A percentile compares a stretch with the other conserved stretches of the same genome.
phyloP scores from a whole-genome alignment of 1,284 basidiomycete genomes.

The Earliella scabrosa region DNA sequence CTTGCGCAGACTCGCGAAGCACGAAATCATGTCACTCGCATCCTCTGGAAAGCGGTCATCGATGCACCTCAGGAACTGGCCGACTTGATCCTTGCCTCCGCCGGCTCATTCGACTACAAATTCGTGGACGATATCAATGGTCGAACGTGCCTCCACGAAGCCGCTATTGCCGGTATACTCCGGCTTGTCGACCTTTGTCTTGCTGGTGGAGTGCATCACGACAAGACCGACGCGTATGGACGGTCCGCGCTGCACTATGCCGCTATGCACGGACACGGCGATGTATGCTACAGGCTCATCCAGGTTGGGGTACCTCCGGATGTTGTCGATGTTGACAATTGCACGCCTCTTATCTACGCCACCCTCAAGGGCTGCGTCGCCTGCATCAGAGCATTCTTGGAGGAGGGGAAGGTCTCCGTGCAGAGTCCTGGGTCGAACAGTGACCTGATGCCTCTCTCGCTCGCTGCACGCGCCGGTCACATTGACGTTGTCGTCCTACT shows the following conservation, averaged over 20 bases:
- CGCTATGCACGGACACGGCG: slow-evolving; percentile 88
- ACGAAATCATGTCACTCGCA: slow-evolving; percentile 75
- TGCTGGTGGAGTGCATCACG: slow-evolving; percentile 67
- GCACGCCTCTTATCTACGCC: slow-evolving; percentile 92
- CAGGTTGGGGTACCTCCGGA: slow-evolving; percentile 69
- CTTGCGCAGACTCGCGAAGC: slow-evolving; percentile 62
- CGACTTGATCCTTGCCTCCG: slow-evolving; percentile 74
- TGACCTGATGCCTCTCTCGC: slow-evolving; percentile 87
- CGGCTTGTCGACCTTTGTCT: slow-evolving; percentile 88
- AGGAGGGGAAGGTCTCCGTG: slow-evolving; percentile 63
- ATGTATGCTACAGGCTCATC: slow-evolving; percentile 80
- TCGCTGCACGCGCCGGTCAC: slow-evolving; percentile 92
- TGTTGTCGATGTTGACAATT: slow-evolving; percentile 90
- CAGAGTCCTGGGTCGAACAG: slow-evolving; percentile 60
- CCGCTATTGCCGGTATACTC: slow-evolving; percentile 83
- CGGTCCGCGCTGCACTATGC: slow-evolving; percentile 96
- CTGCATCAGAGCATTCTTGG: slow-evolving; percentile 81
- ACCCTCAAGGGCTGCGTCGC: slow-evolving; percentile 86
- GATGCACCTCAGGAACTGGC: slow-evolving; percentile 76
- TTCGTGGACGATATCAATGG: slow-evolving; percentile 98
- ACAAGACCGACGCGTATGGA: slow-evolving; percentile 86
- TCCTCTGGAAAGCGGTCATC: slow-evolving; percentile 90
- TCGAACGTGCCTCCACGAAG: slow-evolving; percentile 94
- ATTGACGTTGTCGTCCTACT: slow-evolving; percentile 83
- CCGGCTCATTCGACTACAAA: slow-evolving; percentile 80